phyloP scores from a whole-genome alignment of 768 basidiomycete species.

The Tulasnella calospora region DNA sequence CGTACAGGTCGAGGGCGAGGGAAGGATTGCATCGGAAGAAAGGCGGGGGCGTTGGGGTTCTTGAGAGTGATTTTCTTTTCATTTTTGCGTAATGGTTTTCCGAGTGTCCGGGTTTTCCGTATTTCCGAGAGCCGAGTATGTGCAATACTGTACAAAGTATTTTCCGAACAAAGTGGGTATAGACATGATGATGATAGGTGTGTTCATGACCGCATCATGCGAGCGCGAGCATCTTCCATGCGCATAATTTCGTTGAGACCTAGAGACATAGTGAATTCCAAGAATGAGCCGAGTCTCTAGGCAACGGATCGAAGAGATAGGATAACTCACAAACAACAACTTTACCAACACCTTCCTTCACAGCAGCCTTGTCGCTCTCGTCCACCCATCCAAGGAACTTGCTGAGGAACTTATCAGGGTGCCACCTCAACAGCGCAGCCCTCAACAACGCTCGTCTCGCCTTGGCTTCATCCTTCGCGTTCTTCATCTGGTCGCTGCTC shows the following conservation, averaged over 20 bases:
- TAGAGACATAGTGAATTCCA: neutral
- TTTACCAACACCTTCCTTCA: constrained; percentile 21
- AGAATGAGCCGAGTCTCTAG: neutral
- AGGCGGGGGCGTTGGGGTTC: neutral
- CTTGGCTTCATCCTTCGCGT: neutral
- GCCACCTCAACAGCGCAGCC: constrained; percentile 10
- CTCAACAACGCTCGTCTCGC: neutral
- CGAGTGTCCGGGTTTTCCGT: neutral
- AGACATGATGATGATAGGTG: neutral
- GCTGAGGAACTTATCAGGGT: constrained; percentile 22
- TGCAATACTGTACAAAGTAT: neutral
- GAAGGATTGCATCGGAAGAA: neutral
- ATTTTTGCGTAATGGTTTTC: neutral
- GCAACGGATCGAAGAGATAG: neutral
- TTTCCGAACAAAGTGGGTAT: neutral
- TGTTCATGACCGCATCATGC: neutral
- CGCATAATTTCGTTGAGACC: constrained; percentile 24
- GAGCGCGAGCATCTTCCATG: constrained; percentile 17
- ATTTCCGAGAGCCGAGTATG: neutral
- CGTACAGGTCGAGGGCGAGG: neutral
- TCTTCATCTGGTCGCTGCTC: neutral
- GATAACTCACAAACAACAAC: constrained; percentile 12
- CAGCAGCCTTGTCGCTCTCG: constrained; percentile 2
- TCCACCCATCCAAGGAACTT: constrained; percentile 18
- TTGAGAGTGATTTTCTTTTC: neutral